A percentile compares a stretch with the other conserved stretches of the same genome.
phyloP scores from a whole-genome alignment of 2,329 filamentous ascomycete species.

The Dactylonectria estremocensis region DNA sequence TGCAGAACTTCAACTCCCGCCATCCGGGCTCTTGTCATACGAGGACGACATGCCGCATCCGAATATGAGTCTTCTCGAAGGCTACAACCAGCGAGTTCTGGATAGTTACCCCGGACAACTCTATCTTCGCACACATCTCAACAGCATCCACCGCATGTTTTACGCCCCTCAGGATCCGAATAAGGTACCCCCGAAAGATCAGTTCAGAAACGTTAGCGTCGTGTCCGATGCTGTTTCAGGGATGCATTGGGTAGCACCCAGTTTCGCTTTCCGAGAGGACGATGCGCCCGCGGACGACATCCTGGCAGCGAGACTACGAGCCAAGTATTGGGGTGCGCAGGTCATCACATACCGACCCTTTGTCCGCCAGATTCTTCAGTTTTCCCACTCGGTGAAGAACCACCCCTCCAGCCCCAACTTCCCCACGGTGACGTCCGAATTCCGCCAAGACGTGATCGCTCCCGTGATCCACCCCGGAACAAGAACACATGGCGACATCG shows the following conservation, averaged over 20 bases:
- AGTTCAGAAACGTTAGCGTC: conserved; percentile 64
- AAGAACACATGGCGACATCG: conserved; percentile 58
- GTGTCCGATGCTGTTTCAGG: conserved; percentile 61
- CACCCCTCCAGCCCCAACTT: conserved; percentile 54
- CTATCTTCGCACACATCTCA: conserved; percentile 75
- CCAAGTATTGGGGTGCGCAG: conserved; percentile 94
- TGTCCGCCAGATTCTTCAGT: conserved; percentile 69
- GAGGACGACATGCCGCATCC: conserved; percentile 79
- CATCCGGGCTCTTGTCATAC: conserved; percentile 73
- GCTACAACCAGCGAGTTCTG: conserved; percentile 64
- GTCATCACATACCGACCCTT: conserved; percentile 92
- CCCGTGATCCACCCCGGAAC: conserved; percentile 57
- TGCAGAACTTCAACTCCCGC: conserved; percentile 81
- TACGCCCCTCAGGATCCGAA: conserved; percentile 63
- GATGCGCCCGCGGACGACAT: conserved; percentile 84
- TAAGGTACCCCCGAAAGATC: conserved; percentile 51
- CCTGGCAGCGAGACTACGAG: conserved; percentile 85
- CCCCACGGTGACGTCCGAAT: conserved; percentile 52
- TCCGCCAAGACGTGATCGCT: conserved; percentile 54
- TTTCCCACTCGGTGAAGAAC: conserved; percentile 57
- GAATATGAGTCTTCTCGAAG: conserved; percentile 63
- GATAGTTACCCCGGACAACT: conserved; percentile 75
- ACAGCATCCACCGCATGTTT: conserved; percentile 72
- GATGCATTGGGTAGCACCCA: conserved; percentile 63
- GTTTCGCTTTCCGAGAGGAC: conserved; percentile 72